phyloP scores from a whole-genome alignment of 495 filamentous ascomycete species.

The Lasiosphaeriaceae sp. region DNA sequence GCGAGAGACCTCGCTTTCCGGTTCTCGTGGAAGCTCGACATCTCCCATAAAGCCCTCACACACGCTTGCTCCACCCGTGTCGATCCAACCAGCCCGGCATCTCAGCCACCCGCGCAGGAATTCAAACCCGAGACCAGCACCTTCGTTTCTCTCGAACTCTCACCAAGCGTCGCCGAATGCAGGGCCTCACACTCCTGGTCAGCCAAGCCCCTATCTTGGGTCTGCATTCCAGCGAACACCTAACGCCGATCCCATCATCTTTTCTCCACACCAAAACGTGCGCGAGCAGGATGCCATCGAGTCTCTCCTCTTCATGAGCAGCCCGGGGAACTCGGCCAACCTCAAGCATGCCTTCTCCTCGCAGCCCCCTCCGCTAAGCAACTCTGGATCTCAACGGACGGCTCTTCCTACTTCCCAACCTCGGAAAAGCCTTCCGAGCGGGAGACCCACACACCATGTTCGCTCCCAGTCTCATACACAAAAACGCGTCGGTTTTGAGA shows the following conservation, averaged over 20 bases:
- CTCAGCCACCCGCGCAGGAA: slow-evolving; percentile 31
- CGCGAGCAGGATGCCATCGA: slow-evolving; percentile 88
- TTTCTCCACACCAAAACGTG: slow-evolving; percentile 45
- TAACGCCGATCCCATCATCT: slow-evolving; percentile 57
- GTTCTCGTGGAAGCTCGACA: slow-evolving; percentile 19
- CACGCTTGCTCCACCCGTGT: slow-evolving; percentile 34
- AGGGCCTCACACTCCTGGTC: slow-evolving; percentile 32
- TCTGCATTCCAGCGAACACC: slow-evolving; percentile 45
- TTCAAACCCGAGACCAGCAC: slow-evolving; percentile 34
- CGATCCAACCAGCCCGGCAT: slow-evolving; percentile 30
- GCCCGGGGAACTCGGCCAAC: slow-evolving; percentile 68
- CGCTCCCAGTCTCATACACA: slow-evolving; percentile 28
- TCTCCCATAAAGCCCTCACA: slow-evolving; percentile 26
- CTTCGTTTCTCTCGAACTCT: slow-evolving; percentile 34
- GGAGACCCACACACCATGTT: slow-evolving; percentile 33
- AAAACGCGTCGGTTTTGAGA: slow-evolving; percentile 47
- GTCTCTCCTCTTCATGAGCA: slow-evolving; percentile 81
- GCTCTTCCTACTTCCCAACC: slow-evolving; percentile 40
- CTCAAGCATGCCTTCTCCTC: slow-evolving; percentile 47
- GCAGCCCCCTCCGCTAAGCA: slow-evolving; percentile 26
- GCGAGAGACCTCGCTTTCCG: slow-evolving; percentile 14
- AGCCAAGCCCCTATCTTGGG: slow-evolving; percentile 35
- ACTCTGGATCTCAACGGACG: slow-evolving; percentile 26
- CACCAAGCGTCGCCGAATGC: slow-evolving; percentile 34
- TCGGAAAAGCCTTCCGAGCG: slow-evolving; percentile 43